Base-by-base conservation (phyloP, 2,329 filamentous ascomycete genomes). In the Beauveria caledonica region DNA sequence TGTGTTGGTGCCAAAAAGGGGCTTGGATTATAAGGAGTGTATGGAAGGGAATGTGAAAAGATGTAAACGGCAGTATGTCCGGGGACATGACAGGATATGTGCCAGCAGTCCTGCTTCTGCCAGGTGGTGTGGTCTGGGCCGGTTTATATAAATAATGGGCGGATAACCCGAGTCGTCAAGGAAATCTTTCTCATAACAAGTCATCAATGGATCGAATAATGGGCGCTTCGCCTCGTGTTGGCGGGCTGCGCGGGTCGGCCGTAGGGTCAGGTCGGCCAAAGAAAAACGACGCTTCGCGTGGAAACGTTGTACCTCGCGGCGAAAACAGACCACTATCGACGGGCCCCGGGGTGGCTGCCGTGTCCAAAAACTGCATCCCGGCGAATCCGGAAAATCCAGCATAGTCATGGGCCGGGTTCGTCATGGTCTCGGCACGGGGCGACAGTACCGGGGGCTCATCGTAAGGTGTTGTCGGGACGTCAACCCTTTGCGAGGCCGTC, bases 201-300 rank as follows among this genome's bases (percentile, higher is more conserved):
- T 92, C 88, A 70, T 90, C 87, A 67, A 93, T 93, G 62, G 87
- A 92, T 60, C 89, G 80, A 56, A 86, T 84, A 63, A 93, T 92
- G 3, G 89, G 87, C 61, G 84, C 85, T 70, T 88, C 87, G 44
- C 89, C 88, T 67, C 83, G 84, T 13, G 87, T 89, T 0, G 88
- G 86, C 17, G 89, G 89, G 70, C 88, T 92, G 66, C 89, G 77
- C 15, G 89, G 89, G 69, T 92, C 88, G 15, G 77, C 78, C 11
- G 77, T 73, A 63, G 81, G 78, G 3, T 75, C 66, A 11, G 81
- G 81, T 42, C 78, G 76, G 49, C 76, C 78, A 64, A 84, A 83
- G 2, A 79, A 75, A 51, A 72, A 76, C 60, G 82, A 79, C 0
- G 79, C 76, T 63, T 85, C 78, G 27, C 80, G 74, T 5, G 82